These are phyloP conservation scores for Tulasnella sp. DNA, from an alignment of 768 basidiomycete species.

Conservation along the genomic window DNA sequence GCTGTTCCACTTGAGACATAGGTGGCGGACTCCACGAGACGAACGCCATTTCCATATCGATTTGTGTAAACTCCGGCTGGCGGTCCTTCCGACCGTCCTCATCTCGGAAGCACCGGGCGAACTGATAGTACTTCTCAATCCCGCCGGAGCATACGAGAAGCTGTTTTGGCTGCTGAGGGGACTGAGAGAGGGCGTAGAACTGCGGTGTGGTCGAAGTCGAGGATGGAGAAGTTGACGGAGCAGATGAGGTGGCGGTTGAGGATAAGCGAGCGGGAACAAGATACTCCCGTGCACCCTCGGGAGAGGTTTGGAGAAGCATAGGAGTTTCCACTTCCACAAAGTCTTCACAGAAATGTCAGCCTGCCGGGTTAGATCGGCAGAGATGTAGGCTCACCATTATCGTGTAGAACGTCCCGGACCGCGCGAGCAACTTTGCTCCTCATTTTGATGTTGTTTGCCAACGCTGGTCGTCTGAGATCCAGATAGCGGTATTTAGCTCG, in stretches of 20 bases:
- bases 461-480: slow-evolving; percentile 65
- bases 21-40: slow-evolving; percentile 56
- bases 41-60: slow-evolving; percentile 95
- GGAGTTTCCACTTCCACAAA: slow-evolving; percentile 94
- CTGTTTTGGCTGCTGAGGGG: slow-evolving; percentile 94
- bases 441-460: slow-evolving; percentile 70
- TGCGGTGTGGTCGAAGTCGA: slow-evolving; percentile 23
- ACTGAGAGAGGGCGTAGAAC: slow-evolving; percentile 89
- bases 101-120: slow-evolving; percentile 91
- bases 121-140: slow-evolving; percentile 84
- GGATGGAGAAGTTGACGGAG: neutral
- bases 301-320: slow-evolving; percentile 77
- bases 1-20: neutral
- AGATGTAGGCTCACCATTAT: slow-evolving; percentile 43
- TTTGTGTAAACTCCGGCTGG: slow-evolving; percentile 94
- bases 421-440: slow-evolving; percentile 74
- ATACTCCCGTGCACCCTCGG: slow-evolving; percentile 91
- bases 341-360: slow-evolving; percentile 32
- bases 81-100: slow-evolving; percentile 92
- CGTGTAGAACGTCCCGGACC: slow-evolving; percentile 56
- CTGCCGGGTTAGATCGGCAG: neutral
- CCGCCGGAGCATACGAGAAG: slow-evolving; percentile 81
- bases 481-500: slow-evolving; percentile 79
- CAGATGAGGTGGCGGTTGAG: slow-evolving; percentile 1
- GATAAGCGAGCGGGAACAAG: slow-evolving; percentile 67